These are phyloP conservation scores for Trypanosoma caninum DNA, from an alignment of 208 protist genomes.

Conservation along the genomic window DNA sequence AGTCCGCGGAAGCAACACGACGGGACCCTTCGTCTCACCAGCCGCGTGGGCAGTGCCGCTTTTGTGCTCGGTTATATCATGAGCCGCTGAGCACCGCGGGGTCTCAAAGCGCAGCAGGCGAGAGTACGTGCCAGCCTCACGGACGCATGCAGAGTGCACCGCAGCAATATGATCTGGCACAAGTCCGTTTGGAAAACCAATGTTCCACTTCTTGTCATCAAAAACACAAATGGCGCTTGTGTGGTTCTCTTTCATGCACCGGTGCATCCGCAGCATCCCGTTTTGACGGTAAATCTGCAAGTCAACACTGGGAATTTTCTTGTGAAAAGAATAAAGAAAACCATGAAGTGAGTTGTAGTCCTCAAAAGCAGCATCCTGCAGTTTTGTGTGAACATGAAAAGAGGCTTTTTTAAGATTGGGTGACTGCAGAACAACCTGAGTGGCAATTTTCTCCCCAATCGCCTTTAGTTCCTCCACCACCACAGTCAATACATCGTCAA, in stretches of 20 bases:
- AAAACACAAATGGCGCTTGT: constrained; percentile 82
- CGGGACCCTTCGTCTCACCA: not conserved
- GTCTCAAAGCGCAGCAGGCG: constrained; percentile 61
- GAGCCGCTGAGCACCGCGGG: constrained; percentile 18
- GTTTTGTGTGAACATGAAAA: constrained; percentile 84
- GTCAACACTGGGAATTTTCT: constrained; percentile 71
- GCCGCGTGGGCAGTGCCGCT: not conserved
- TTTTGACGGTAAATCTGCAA: constrained; percentile 82
- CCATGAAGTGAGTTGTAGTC: constrained; percentile 81
- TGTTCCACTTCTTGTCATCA: constrained; percentile 66
- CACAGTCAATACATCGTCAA: constrained; percentile 58
- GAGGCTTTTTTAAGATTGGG: constrained; percentile 89
- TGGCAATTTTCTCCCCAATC: constrained; percentile 71
- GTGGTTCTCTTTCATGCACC: constrained; percentile 89
- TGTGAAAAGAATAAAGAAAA: constrained; percentile 66
- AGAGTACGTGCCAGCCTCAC: constrained; percentile 60
- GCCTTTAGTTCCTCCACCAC: constrained; percentile 65
- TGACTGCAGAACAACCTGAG: constrained; percentile 83
- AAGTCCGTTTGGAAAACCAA: constrained; percentile 63
- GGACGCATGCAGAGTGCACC: constrained; percentile 73
- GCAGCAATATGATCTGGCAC: constrained; percentile 69
- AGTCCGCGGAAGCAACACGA: constrained; percentile 63
- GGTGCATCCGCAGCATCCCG: constrained; percentile 87
- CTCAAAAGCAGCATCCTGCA: constrained; percentile 82
- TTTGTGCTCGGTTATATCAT: constrained; percentile 4